phyloP scores from a whole-genome alignment of 176 grass and related monocot genomes.

The Dendrocalamus sinicus region DNA sequence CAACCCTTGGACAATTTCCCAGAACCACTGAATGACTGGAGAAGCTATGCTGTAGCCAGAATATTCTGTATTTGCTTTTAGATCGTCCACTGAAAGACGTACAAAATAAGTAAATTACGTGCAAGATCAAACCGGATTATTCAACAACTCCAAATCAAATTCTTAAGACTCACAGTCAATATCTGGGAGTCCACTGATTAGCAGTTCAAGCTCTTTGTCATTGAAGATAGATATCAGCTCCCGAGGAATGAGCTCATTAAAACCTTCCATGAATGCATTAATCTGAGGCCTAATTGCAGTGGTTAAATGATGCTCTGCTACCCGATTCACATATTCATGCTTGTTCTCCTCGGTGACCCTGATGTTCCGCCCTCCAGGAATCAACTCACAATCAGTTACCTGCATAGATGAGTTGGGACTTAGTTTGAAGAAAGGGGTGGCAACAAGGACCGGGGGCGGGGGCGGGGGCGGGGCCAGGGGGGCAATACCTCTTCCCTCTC shows the following conservation, averaged over 20 bases:
- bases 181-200: conserved; percentile 97
- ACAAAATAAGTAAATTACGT: conserved; percentile 29
- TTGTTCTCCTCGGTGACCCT: conserved; percentile 98
- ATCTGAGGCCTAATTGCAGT: conserved; percentile 98
- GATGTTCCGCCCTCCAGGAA: conserved; percentile 90
- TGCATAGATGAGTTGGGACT: conserved; percentile 48
- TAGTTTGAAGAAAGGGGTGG: conserved; percentile 5
- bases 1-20: conserved; percentile 94
- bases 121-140: background rate
- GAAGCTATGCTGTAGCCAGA: conserved; percentile 96
- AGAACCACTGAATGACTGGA: conserved; percentile 98
- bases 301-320: conserved; percentile 89
- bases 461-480: too few species aligned
- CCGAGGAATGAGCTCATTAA: conserved; percentile 81
- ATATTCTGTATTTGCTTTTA: conserved; percentile 95
- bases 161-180: conserved; percentile 83
- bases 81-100: conserved; percentile 83
- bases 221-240: conserved; percentile 97
- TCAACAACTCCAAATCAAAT: conserved; percentile 1
- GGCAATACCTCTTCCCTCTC: conserved; percentile 73
- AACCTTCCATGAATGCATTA: conserved; percentile 92
- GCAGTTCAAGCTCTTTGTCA: conserved; percentile 94
- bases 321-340: conserved; percentile 88
- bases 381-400: conserved; percentile 98
- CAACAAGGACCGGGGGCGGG: background rate